These are phyloP conservation scores for Pythium myriotylum DNA, from an alignment of 352 stramenopile species.

Conservation along the genomic window DNA sequence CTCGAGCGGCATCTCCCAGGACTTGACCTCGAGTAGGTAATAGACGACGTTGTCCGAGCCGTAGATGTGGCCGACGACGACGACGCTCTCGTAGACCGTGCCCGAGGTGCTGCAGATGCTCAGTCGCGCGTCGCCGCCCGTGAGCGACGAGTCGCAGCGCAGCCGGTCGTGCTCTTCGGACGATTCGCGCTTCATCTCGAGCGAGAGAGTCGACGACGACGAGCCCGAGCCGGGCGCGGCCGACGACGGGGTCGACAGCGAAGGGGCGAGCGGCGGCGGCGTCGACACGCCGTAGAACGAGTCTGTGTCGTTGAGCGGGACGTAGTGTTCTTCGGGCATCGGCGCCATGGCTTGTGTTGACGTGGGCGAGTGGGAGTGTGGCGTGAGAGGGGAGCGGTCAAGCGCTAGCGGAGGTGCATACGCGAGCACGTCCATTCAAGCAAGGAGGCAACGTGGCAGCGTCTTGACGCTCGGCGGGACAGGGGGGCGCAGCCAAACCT, in stretches of 20 bases:
- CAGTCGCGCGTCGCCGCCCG: constrained; percentile 40
- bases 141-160: constrained; percentile 36
- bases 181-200: constrained; percentile 23
- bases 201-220: constrained; percentile 13
- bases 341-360: neutral
- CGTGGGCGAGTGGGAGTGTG: neutral
- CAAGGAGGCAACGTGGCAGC: neutral
- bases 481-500: neutral
- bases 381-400: neutral
- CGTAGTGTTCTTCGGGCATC: neutral
- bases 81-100: constrained; percentile 70
- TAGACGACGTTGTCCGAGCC: constrained; percentile 73
- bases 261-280: neutral
- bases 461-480: neutral
- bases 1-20: constrained; percentile 72
- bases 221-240: constrained; percentile 1
- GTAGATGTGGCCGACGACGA: constrained; percentile 66
- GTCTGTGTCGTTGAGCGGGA: neutral
- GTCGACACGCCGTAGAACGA: constrained; percentile 2
- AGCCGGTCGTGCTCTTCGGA: constrained; percentile 35
- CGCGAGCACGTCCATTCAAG: constrained; percentile 6
- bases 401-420: neutral
- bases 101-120: constrained; percentile 72
- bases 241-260: constrained; percentile 12
- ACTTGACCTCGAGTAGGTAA: constrained; percentile 76